Evolutionary conservation across 2,329 filamentous ascomycete genomes (phyloP).

Genomic region (Fusarium multiceps): DNA sequence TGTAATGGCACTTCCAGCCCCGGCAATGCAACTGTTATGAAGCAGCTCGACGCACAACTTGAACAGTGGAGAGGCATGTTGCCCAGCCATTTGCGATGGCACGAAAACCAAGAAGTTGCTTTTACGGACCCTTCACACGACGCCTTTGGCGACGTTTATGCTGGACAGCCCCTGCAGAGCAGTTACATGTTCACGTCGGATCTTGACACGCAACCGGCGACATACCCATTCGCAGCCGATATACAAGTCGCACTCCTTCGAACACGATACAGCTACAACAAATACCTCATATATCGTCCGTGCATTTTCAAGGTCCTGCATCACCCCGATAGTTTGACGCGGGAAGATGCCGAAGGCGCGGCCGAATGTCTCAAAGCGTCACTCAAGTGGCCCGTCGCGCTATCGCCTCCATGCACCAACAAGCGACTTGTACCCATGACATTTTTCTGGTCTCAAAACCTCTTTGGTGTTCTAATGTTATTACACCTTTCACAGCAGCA

Average conservation of each 20-base stretch:
- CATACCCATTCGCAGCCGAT: conserved; percentile 65
- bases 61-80: conserved; percentile 69
- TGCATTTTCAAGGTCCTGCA: conserved; percentile 71
- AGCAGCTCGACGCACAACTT: conserved; percentile 64
- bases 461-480: conserved; percentile 68
- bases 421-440: conserved; percentile 69
- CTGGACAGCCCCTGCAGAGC: conserved; percentile 35
- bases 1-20: conserved; percentile 29
- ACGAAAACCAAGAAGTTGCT: conserved; percentile 59
- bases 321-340: conserved; percentile 63
- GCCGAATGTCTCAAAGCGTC: conserved; percentile 67
- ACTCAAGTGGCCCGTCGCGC: conserved; percentile 69
- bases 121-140: conserved; percentile 38
- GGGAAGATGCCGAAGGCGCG: conserved; percentile 65
- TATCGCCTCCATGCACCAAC: conserved; percentile 66
- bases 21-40: conserved; percentile 53
- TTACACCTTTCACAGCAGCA: conserved; percentile 65
- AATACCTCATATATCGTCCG: conserved; percentile 67
- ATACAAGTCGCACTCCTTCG: conserved; percentile 67
- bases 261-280: conserved; percentile 69
- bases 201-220: conserved; percentile 41
- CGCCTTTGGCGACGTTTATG: conserved; percentile 35
- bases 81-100: conserved; percentile 66
- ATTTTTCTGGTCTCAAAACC: conserved; percentile 72
- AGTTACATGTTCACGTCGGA: conserved; percentile 42